Evolutionary conservation across 2,329 filamentous ascomycete genomes (phyloP), one percentile per base, ranked within the genome.

Genomic region (Colletotrichum sp.): DNA sequence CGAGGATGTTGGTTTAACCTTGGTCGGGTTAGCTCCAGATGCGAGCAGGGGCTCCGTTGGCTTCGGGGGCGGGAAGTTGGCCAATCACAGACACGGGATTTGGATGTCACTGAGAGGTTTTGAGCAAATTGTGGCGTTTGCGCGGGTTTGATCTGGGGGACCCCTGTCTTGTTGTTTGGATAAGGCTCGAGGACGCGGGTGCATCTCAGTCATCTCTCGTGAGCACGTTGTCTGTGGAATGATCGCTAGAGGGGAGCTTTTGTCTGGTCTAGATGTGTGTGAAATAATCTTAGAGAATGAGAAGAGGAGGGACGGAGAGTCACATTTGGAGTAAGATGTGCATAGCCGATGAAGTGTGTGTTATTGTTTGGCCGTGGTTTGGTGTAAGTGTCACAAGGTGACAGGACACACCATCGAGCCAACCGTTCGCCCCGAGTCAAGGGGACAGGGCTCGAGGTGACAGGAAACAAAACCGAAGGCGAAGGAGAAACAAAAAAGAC

Each of bases 111-210:
- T 86, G 86, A 86, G 87, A 82, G 83, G 81, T 81, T 88, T 89
- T 89, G 87, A 89, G 87, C 87, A 89, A 84, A 80, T 89, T 89
- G 82, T 86, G 81, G 82, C 80, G 78, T 79, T 39, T 44, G 70
- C 62, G 72, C 69, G 30, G 39, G 48, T 64, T 65, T 13, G 60
- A 71, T 64, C 44, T 71, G 22, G 71, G 64, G 22, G 57, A 34
- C 64, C 71, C 71, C 57, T 62, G 36, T 68, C 59, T 28, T 5
- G 10, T 26, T 24, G n/a, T 62, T 15, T 34, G 12, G 24, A 26
- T 26, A 28, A 34, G 28, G 28, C 52, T 32, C 26, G 22, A 57
- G 36, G 55, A 30, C 28, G 36, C 26, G 24, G 26, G 26, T 24
- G 16, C 18, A 39, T 10, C 13, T 66, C 36, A 52, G 30, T 55